Percentiles rank a stretch among this genome's conserved stretches.
Evolutionary conservation across 225 moss, liverwort and hornwort species (phyloP).

Genomic region (Sphagnum tenellum): DNA sequence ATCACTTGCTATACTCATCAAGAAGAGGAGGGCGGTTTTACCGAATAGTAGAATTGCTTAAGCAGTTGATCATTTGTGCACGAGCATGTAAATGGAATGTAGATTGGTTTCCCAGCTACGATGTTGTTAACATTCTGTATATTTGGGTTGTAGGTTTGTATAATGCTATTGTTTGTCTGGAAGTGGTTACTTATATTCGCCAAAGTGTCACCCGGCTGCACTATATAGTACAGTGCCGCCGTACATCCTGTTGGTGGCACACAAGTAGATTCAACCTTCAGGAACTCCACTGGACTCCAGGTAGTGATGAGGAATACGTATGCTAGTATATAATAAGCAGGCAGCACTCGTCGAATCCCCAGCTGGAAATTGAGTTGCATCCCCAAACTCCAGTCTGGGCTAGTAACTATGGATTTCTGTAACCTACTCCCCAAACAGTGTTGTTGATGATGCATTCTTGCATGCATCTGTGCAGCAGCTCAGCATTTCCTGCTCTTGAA

Average conservation of each 20-base stretch:
- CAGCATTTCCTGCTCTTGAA: too few relatives aligned
- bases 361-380: too few relatives aligned
- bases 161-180: conserved; percentile 13
- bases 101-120: conserved; percentile 4
- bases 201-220: conserved; percentile 21
- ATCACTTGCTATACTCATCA: too few relatives aligned
- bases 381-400: too few relatives aligned
- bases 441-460: too few relatives aligned
- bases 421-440: too few relatives aligned
- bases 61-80: conserved; percentile 18
- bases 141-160: conserved; percentile 20
- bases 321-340: too few relatives aligned
- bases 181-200: conserved; percentile 25
- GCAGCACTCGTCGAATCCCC: too few relatives aligned
- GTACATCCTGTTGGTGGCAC: conserved; percentile 23
- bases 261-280: conserved; percentile 12
- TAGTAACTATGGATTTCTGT: too few relatives aligned
- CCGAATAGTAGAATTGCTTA: conserved; percentile 31
- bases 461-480: too few relatives aligned
- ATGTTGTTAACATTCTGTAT: conserved; percentile 2
- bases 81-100: conserved; percentile 44
- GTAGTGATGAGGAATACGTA: too few relatives aligned
- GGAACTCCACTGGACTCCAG: too few relatives aligned
- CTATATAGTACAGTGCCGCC: conserved; percentile 25
- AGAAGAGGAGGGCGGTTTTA: background rate